These are phyloP conservation scores for Solanum pennellii DNA, from an alignment of 257 asterid genomes.

Conservation along the genomic window DNA sequence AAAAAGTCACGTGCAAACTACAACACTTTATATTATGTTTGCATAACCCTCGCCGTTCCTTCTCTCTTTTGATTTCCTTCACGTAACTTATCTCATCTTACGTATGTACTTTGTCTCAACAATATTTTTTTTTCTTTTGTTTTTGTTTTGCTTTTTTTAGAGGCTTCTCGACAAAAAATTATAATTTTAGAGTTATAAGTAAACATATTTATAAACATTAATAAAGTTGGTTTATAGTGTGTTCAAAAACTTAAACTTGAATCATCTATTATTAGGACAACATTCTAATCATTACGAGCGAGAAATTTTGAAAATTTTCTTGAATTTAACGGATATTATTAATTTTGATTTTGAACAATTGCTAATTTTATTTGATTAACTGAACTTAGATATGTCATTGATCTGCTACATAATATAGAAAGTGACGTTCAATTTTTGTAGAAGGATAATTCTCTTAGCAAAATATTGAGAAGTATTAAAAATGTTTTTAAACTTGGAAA, in stretches of 20 bases:
- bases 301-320: no score
- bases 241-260: neutral
- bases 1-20: constrained; percentile 3
- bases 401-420: no score
- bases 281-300: neutral
- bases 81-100: constrained; percentile 8
- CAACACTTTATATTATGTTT: constrained; percentile 10
- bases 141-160: neutral
- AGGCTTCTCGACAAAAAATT: neutral
- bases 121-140: neutral
- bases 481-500: no score
- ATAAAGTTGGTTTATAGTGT: neutral
- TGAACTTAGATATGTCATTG: accelerated
- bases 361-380: accelerated
- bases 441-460: neutral
- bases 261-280: neutral
- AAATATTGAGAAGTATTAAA: neutral
- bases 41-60: neutral
- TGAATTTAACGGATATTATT: no score
- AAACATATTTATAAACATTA: neutral
- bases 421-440: no score
- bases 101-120: neutral
- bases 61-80: constrained; percentile 7
- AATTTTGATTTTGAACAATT: no score
- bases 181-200: neutral